Evolutionary conservation across 208 protist species (phyloP).

Genomic region (Strigomonas galati): DNA sequence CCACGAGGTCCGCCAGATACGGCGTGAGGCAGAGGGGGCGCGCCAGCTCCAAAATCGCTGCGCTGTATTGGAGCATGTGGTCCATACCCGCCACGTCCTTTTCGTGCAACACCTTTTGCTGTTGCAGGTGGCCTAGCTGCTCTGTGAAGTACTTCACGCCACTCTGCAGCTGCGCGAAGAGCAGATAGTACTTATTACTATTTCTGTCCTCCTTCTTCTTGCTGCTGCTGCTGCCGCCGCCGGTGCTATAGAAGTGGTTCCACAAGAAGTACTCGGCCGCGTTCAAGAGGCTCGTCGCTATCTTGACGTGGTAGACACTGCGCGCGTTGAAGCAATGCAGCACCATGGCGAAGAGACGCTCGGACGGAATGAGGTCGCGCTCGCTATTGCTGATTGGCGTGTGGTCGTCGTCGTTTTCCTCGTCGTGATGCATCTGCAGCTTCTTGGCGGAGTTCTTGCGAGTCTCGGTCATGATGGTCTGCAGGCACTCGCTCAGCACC

Average conservation of each 20-base stretch:
- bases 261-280: slow-evolving; percentile 48
- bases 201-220: no score
- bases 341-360: slow-evolving; percentile 55
- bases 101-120: slow-evolving; percentile 19
- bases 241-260: not conserved
- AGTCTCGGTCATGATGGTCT: slow-evolving; percentile 8
- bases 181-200: not conserved
- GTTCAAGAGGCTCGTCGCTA: slow-evolving; percentile 37
- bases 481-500: slow-evolving; percentile 1
- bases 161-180: not conserved
- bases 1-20: slow-evolving; percentile 19
- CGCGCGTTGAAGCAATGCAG: slow-evolving; percentile 26
- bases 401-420: not conserved
- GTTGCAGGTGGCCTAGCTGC: not conserved
- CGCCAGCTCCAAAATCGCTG: slow-evolving; percentile 50
- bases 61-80: slow-evolving; percentile 1
- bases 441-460: slow-evolving; percentile 10
- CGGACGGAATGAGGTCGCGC: slow-evolving; percentile 30
- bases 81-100: slow-evolving; percentile 23
- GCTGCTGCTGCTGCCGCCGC: no score
- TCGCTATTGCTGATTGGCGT: not conserved
- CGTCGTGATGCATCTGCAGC: not conserved
- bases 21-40: slow-evolving; percentile 56
- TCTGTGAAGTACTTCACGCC: not conserved
- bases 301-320: slow-evolving; percentile 37